Evolutionary conservation across 1,284 basidiomycete species (phyloP), one percentile per base, ranked within the genome.

Genomic region (Gomphus bonarii): DNA sequence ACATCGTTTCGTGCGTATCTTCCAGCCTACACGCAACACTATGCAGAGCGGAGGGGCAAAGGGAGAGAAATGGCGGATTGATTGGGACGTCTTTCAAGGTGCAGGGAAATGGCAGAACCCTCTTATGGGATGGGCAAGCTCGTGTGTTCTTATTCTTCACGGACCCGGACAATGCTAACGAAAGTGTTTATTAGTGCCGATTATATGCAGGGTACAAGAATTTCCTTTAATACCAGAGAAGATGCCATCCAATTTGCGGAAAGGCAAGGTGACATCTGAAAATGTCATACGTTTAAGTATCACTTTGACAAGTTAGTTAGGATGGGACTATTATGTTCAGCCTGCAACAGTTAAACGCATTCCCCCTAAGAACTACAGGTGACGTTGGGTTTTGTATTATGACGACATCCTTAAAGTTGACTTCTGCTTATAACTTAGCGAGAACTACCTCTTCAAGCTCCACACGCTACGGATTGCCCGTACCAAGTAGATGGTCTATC

Each of bases 91-190:
- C 59, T 75, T 98, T 18, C 84, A 84, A 62, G 92, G 94, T 46
- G 85, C 81, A 35, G 94, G 90, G 12, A 80, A 95, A 60, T 99
- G 95, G 95, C 94, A 97, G 79, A 98, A 98, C 69, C 92, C 93
- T n/a, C 72, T 99, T 65, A 99, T 99, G 91, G 95, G 95, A 57
- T 99, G 84, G 81, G 94, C 94, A 0, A 89, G 85, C 72, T 90
- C 86, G 90, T 92, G 67, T 72, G 86, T 77, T 16, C n/a, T 53
- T 10, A 5, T 36, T 31, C 47, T 18, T 35, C 55, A 16, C 59
- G 47, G 3, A 28, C 52, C 33, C 14, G 43, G 52, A 28, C n/a
- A 30, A 38, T 53, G 20, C 50, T n/a, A 52, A 42, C 28, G 48
- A 28, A 20, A 49, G 40, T 20, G 44, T n/a, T 57, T 42, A 47